A percentile compares a stretch with the other conserved stretches of the same genome.
Conservation (phyloP, 352 stramenopile species). For the Phytophthora aleatoria region DNA sequence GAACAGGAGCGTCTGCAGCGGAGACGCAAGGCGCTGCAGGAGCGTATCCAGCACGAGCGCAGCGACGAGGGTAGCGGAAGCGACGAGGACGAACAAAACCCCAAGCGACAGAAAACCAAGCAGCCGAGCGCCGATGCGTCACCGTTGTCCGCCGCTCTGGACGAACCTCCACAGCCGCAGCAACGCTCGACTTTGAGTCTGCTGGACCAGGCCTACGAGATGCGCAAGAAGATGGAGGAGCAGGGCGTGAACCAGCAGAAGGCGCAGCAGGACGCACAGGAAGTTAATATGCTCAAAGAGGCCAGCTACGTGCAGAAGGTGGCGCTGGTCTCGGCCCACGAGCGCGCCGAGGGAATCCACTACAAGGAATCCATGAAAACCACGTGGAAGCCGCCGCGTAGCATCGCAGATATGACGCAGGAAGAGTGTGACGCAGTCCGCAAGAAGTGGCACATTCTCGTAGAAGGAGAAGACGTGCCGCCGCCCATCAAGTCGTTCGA, state of each 20-base stretch:
- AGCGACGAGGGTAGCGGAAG: conserved; percentile 30
- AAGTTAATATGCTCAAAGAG: conserved; percentile 95
- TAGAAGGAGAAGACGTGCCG: conserved; percentile 96
- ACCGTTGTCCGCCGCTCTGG: not conserved
- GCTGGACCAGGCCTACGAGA: conserved; percentile 84
- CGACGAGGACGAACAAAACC: conserved; percentile 20
- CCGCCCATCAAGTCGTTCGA: conserved; percentile 97
- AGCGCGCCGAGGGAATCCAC: conserved; percentile 91
- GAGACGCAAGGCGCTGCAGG: conserved; percentile 54
- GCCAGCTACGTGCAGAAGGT: conserved; percentile 96
- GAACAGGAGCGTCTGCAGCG: conserved; percentile 70
- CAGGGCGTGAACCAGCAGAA: conserved; percentile 83
- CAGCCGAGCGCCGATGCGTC: conserved; percentile 10
- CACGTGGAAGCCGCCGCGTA: conserved; percentile 90
- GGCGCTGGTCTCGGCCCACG: conserved; percentile 92
- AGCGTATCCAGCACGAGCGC: conserved; percentile 55
- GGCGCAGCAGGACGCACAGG: conserved; percentile 81
- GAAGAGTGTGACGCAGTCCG: conserved; percentile 91
- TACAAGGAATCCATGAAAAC: conserved; percentile 92
- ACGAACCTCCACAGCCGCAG: conserved; percentile 19
- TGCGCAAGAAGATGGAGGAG: conserved; percentile 78
- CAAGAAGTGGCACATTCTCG: conserved; percentile 98
- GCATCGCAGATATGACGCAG: conserved; percentile 87
- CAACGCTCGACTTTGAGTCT: conserved; percentile 73
- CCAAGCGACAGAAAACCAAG: conserved; percentile 26